phyloP scores from a whole-genome alignment of 805 yeast species.

The Yamadazyma tumulicola region DNA sequence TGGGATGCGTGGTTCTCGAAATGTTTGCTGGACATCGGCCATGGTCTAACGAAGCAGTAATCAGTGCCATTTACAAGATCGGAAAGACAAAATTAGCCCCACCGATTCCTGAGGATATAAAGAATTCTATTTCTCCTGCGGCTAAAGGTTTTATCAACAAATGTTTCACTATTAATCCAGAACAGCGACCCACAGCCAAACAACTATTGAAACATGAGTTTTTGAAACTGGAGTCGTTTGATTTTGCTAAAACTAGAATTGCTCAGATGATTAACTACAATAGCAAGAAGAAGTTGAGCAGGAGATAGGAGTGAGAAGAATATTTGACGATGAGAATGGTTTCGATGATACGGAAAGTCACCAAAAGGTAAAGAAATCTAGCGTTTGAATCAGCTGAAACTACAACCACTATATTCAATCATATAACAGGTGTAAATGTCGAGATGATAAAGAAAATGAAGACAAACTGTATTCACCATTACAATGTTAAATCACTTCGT shows the following conservation, averaged over 20 bases:
- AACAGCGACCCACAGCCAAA: slow-evolving; percentile 83
- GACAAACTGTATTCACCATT: no score
- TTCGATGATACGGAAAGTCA: no score
- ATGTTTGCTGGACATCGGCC: slow-evolving; percentile 98
- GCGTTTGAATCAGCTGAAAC: no score
- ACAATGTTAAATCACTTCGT: no score
- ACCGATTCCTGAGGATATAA: slow-evolving; percentile 90
- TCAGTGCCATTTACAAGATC: slow-evolving; percentile 86
- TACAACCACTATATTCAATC: no score
- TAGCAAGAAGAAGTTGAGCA: slow-evolving; percentile 13
- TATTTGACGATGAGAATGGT: no score
- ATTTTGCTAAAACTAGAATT: slow-evolving; percentile 52
- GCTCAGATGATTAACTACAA: slow-evolving; percentile 48
- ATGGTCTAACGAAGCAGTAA: slow-evolving; percentile 94
- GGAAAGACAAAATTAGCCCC: slow-evolving; percentile 90
- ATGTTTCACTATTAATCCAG: slow-evolving; percentile 77
- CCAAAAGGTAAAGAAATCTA: no score
- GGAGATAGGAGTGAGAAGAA: no score
- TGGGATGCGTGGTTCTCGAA: slow-evolving; percentile 95
- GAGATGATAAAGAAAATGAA: no score
- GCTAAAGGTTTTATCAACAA: slow-evolving; percentile 70
- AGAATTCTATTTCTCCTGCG: slow-evolving; percentile 53
- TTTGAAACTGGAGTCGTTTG: slow-evolving; percentile 42
- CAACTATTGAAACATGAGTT: slow-evolving; percentile 55
- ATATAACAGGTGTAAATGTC: no score